Base-by-base conservation (phyloP, 768 basidiomycete species). In the Scleroderma bovista region DNA sequence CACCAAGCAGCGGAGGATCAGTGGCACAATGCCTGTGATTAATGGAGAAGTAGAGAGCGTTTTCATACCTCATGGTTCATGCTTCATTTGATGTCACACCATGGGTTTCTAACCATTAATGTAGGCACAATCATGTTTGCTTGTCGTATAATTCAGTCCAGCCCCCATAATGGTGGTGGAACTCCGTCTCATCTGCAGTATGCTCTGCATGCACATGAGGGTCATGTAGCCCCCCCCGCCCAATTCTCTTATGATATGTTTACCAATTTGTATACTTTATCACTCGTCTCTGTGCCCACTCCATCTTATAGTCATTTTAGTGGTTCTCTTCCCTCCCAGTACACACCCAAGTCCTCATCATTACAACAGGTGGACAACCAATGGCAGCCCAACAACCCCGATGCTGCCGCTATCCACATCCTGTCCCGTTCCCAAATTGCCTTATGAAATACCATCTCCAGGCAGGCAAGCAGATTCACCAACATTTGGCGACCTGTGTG, bases 51-150 rank as follows among this genome's bases (percentile, higher is more conserved):
- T 91, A 24, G 88, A 91, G 64, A 90, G 87, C 69, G 84, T 92
- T 55, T 92, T 88, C 68, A 89, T 91, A 68, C 89, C 90, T 65
- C 88, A 93, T 79, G 89, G 89, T 86, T 64, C 59, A 79, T 60
- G 60, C 44, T 52, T 63, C 47, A 53, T 67, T 61, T 66, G 67
- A 69, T 61, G 67, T 67, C 67, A 67, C 53, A 42, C 60, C 65
- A 67, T 63, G 65, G 46, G 58, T 57, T 65, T 54, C 58, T 58
- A 38, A 56, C 52, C 47, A 36, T 6, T 39, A 24, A 16, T 19
- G 22, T 60, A 70, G 69, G 69, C 43, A 57, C 64, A 42, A 64
- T 71, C 51, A 72, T 72, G 60, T 71, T 71, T 50, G 72, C 72
- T 22, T 71, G 70, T 56, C 71, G 72, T 58, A 62, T 60, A 44